Evolutionary conservation across 2,329 filamentous ascomycete genomes (phyloP), one percentile per base, ranked within the genome.

Genomic region (Pseudogymnoascus sp.): DNA sequence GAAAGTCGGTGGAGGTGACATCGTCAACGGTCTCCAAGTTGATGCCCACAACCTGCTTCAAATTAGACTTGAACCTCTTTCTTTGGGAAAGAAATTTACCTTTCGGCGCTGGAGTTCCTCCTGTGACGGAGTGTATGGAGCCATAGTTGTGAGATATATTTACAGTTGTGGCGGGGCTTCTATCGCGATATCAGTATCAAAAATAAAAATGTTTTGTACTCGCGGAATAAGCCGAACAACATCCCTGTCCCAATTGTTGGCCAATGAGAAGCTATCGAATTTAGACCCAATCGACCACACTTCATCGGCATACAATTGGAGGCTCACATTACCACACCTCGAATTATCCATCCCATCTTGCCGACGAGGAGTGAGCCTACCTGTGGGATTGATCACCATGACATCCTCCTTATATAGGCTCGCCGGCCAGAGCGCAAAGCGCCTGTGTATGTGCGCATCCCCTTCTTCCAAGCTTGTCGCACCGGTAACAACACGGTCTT

Each of bases 21-120:
- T 97, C 87, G 69, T 89, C 90, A 72, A 99, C 89, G 21, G 91
- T 97, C 78, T 99, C 95, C 69, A 87, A 81, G 76, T 95, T 91
- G 78, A 99, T 87, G 70, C 88, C 86, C 72, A 99, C 87, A 70
- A 90, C 88, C 90, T 96, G 71, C 13, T 62, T 63, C 47, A 59
- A 44, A 53, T 42, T 63, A 65, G 61, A n/a, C 28, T 68, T 42
- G 62, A 61, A 53, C 28, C 33, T 60, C 19, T 40, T 59, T 23
- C 31, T 60, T 17, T 15, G 42, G 2, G 10, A 21, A 35, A 15
- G 23, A 9, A 61, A 5, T 65, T 67, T 75, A 87, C 86, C 75
- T 84, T 87, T 67, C 88, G 83, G 71, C 79, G 78, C 69, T 85
- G 80, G 63, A 85, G 76, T 76, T 88, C 84, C 67, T 83, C 84